Conservation (phyloP, 2,329 filamentous ascomycete genomes). For the Nannizzia gypsea region DNA sequence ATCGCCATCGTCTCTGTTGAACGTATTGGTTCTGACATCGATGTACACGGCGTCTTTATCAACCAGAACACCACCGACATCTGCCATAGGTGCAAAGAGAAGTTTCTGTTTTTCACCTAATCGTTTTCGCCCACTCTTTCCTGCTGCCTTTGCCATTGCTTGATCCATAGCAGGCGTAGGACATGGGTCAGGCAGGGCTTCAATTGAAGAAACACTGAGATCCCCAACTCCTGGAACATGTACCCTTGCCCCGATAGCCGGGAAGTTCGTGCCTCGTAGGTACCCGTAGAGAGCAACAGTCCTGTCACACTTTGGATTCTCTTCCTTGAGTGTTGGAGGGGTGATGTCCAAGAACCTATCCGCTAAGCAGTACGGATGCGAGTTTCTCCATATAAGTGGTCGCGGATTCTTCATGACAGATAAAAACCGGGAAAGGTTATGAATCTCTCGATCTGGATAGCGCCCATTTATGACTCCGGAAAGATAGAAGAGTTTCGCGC, state of each 20-base stretch:
- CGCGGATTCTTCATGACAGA: constrained; percentile 99
- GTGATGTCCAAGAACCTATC: constrained; percentile 95
- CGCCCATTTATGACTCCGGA: constrained; percentile 93
- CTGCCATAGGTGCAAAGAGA: constrained; percentile 94
- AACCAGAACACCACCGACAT: constrained; percentile 88
- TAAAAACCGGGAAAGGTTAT: constrained; percentile 88
- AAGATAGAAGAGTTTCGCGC: constrained; percentile 92
- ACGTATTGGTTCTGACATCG: constrained; percentile 58
- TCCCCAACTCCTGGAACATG: constrained; percentile 91
- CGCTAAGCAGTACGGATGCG: constrained; percentile 84
- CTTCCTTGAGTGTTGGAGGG: constrained; percentile 80
- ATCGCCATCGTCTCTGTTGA: constrained; percentile 52
- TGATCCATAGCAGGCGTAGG: constrained; percentile 87
- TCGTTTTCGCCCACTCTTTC: constrained; percentile 66
- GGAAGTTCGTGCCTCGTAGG: constrained; percentile 85
- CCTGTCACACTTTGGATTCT: constrained; percentile 78
- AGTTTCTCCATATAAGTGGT: constrained; percentile 92
- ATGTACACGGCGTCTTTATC: constrained; percentile 97
- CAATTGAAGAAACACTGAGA: constrained; percentile 69
- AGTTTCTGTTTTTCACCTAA: constrained; percentile 95
- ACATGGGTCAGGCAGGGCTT: constrained; percentile 84
- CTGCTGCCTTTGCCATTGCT: constrained; percentile 68
- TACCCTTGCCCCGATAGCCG: constrained; percentile 69
- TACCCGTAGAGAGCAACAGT: constrained; percentile 89
- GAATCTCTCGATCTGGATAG: constrained; percentile 90